Conservation (phyloP, 768 basidiomycete genomes). For the Gyrodon lividus region DNA sequence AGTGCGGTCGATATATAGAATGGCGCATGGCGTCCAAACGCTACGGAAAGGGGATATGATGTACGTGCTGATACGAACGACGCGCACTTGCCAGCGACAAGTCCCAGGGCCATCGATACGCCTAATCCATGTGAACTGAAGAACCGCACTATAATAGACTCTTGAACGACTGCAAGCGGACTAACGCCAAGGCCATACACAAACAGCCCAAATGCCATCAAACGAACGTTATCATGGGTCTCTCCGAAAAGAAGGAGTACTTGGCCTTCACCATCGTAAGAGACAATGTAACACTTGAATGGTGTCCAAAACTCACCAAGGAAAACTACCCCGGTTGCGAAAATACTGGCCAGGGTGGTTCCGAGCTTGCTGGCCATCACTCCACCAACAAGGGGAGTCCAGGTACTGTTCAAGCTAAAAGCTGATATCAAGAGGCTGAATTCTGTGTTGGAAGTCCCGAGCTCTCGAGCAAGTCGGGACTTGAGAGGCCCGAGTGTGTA, state of each 20-base stretch:
- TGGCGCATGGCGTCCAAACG: slow-evolving; percentile 67
- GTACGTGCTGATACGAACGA: slow-evolving; percentile 76
- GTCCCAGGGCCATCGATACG: slow-evolving; percentile 76
- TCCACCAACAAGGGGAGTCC: slow-evolving; percentile 80
- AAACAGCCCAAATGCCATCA: slow-evolving; percentile 77
- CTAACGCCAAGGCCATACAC: slow-evolving; percentile 78
- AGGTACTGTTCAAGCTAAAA: slow-evolving; percentile 69
- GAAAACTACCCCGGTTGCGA: slow-evolving; percentile 74
- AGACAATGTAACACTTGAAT: slow-evolving; percentile 1
- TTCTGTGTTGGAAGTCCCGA: slow-evolving; percentile 74
- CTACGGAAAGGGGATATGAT: slow-evolving; percentile 71
- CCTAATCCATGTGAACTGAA: slow-evolving; percentile 76
- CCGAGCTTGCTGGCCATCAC: slow-evolving; percentile 68
- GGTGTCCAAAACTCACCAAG: slow-evolving; percentile 39
- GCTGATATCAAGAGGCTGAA: slow-evolving; percentile 78
- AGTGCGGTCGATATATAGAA: slow-evolving; percentile 69
- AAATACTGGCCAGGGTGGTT: slow-evolving; percentile 66
- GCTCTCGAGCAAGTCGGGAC: slow-evolving; percentile 61
- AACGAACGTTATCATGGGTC: slow-evolving; percentile 52
- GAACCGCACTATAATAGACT: slow-evolving; percentile 81
- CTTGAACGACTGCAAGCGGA: slow-evolving; percentile 80
- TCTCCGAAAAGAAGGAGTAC: slow-evolving; percentile 66
- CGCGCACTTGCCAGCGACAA: slow-evolving; percentile 76
- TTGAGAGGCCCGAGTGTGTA: slow-evolving; percentile 81
- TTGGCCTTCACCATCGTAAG: slow-evolving; percentile 46